Percentiles rank a stretch among this genome's conserved stretches.
These are phyloP conservation scores for Aspergillus awamori DNA, from an alignment of 2,329 filamentous ascomycete genomes.

Conservation along the genomic window DNA sequence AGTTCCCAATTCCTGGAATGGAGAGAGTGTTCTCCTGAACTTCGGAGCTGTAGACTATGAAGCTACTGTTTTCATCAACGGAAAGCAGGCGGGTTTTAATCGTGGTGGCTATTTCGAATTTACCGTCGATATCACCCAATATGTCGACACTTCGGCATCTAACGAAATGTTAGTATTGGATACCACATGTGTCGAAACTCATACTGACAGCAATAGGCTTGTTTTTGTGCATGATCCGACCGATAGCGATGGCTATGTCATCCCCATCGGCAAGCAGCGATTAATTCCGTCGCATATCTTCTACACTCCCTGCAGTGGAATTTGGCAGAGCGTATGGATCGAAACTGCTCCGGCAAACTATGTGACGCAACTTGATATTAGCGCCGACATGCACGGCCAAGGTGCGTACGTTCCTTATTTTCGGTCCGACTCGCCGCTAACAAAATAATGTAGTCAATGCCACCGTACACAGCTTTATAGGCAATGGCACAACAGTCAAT, in stretches of 20 bases:
- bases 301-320: slow-evolving; percentile 72
- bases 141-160: slow-evolving; percentile 43
- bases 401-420: slow-evolving; percentile 38
- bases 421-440: slow-evolving; percentile 1
- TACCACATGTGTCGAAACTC: not conserved
- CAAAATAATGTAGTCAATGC: slow-evolving; percentile 52
- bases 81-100: slow-evolving; percentile 55
- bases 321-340: slow-evolving; percentile 75
- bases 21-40: slow-evolving; percentile 48
- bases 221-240: slow-evolving; percentile 71
- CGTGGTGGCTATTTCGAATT: slow-evolving; percentile 66
- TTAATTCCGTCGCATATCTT: slow-evolving; percentile 60
- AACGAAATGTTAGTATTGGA: slow-evolving; percentile 57
- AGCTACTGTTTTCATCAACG: slow-evolving; percentile 61
- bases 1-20: slow-evolving; percentile 49
- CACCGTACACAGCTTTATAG: slow-evolving; percentile 54
- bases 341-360: slow-evolving; percentile 62
- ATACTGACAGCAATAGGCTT: slow-evolving; percentile 45
- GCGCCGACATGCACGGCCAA: slow-evolving; percentile 59
- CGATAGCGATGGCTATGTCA: slow-evolving; percentile 57
- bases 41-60: slow-evolving; percentile 58
- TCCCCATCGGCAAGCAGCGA: slow-evolving; percentile 69
- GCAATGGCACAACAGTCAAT: slow-evolving; percentile 39
- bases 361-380: slow-evolving; percentile 62
- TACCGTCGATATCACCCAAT: slow-evolving; percentile 59